phyloP scores from a whole-genome alignment of 306 rosid species.

The Gillenia trifoliata region DNA sequence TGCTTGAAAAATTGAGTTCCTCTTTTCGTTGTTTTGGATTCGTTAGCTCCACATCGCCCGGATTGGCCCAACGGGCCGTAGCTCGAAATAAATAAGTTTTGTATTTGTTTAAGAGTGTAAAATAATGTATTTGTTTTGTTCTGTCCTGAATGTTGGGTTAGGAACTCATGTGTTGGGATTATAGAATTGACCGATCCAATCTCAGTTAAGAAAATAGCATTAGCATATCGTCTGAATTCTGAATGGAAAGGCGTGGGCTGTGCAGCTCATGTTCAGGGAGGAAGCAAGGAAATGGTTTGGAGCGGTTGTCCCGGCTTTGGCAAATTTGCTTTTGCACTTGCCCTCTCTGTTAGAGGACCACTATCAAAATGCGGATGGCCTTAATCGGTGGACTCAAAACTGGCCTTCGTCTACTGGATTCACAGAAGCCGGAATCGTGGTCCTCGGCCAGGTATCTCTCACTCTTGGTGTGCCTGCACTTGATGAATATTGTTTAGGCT shows the following conservation, averaged over 20 bases:
- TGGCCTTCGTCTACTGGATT: constrained; percentile 63
- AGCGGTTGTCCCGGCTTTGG: constrained; percentile 67
- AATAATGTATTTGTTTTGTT: too few species aligned
- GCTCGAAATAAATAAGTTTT: not conserved
- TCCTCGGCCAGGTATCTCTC: constrained; percentile 69
- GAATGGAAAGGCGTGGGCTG: not conserved
- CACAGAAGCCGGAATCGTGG: constrained; percentile 62
- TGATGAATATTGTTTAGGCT: not conserved
- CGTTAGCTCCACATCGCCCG: too few species aligned
- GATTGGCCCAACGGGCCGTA: too few species aligned
- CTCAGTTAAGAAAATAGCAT: too few species aligned
- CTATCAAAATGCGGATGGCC: constrained; percentile 44
- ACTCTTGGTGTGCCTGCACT: not conserved
- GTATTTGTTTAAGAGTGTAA: too few species aligned
- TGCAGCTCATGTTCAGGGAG: constrained; percentile 60
- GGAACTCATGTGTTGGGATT: too few species aligned
- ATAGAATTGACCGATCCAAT: too few species aligned
- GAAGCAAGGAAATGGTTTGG: constrained; percentile 66
- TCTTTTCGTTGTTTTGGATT: too few species aligned
- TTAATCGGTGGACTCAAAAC: constrained; percentile 32
- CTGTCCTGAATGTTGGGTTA: not conserved
- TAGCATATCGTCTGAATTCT: not conserved
- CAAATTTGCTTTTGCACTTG: constrained; percentile 59
- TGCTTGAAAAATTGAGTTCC: too few species aligned
- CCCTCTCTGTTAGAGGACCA: constrained; percentile 76